Percentiles rank a stretch among this genome's conserved stretches.
These are phyloP conservation scores for Phytophthora sojae DNA, from an alignment of 352 stramenopile genomes.

Conservation along the genomic window DNA sequence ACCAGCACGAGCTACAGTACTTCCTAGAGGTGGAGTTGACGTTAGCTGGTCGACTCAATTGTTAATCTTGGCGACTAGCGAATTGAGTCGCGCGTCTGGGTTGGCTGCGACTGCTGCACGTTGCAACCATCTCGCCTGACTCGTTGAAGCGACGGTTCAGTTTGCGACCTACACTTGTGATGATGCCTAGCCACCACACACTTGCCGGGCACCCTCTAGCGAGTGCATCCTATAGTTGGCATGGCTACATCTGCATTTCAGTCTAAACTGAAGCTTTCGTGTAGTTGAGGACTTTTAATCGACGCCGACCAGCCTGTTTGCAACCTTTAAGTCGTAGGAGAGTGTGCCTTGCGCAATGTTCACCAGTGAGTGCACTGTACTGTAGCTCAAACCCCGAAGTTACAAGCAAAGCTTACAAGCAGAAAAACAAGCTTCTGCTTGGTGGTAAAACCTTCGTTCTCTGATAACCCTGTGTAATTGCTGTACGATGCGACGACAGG, in stretches of 20 bases:
- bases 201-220: too few species aligned
- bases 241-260: constrained; percentile 4
- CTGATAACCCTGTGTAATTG: background rate
- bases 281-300: background rate
- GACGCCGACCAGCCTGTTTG: background rate
- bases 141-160: background rate
- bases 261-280: constrained; percentile 14
- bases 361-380: too few species aligned
- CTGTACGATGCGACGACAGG: background rate
- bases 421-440: background rate
- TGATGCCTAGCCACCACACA: background rate
- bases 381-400: too few species aligned
- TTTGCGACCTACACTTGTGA: too few species aligned
- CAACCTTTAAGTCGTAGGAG: background rate
- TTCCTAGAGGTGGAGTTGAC: too few species aligned
- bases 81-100: background rate
- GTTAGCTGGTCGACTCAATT: too few species aligned
- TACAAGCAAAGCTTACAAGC: background rate
- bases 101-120: background rate
- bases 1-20: too few species aligned
- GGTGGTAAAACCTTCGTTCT: background rate
- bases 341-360: too few species aligned
- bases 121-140: background rate
- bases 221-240: constrained; percentile 5
- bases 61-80: background rate